A percentile compares a stretch with the other conserved stretches of the same genome.
These are phyloP conservation scores for Warburgia ugandensis DNA, from an alignment of 164 flowering plant genomes.

Conservation along the genomic window DNA sequence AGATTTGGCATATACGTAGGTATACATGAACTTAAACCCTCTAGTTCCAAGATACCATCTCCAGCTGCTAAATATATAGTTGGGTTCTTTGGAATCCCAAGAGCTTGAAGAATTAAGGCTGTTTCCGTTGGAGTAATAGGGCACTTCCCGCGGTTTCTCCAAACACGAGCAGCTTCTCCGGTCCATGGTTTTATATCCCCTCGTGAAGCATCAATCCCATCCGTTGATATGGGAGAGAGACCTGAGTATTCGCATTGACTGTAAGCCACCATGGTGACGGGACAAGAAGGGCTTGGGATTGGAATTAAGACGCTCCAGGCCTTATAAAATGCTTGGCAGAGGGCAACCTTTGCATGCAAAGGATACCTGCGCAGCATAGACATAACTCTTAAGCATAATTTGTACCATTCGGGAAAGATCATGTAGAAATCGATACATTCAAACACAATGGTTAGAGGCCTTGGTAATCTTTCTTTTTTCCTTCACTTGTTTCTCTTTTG, in stretches of 20 bases:
- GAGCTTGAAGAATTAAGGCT: conserved; percentile 63
- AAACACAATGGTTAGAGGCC: too few relatives aligned
- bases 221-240: conserved; percentile 52
- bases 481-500: too few relatives aligned
- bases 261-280: conserved; percentile 96
- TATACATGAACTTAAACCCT: conserved; percentile 71
- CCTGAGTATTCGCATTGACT: conserved; percentile 74
- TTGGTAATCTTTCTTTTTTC: too few relatives aligned
- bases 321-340: conserved; percentile 83
- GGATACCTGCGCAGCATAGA: conserved; percentile 89
- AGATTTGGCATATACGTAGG: conserved; percentile 70
- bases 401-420: too few relatives aligned
- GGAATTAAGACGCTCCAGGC: conserved; percentile 59
- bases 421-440: too few relatives aligned
- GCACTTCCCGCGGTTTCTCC: conserved; percentile 94
- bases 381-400: too few relatives aligned
- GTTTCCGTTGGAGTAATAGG: conserved; percentile 94
- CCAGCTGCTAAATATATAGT: conserved; percentile 92
- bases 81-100: conserved; percentile 67
- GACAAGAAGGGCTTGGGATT: conserved; percentile 92
- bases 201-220: conserved; percentile 62
- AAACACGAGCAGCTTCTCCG: conserved; percentile 66
- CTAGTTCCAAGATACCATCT: conserved; percentile 84
- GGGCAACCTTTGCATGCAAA: conserved; percentile 68
- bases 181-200: conserved; percentile 84